These are phyloP conservation scores for Fomitiporia mediterranea DNA, from an alignment of 1,284 basidiomycete genomes.

Conservation along the genomic window DNA sequence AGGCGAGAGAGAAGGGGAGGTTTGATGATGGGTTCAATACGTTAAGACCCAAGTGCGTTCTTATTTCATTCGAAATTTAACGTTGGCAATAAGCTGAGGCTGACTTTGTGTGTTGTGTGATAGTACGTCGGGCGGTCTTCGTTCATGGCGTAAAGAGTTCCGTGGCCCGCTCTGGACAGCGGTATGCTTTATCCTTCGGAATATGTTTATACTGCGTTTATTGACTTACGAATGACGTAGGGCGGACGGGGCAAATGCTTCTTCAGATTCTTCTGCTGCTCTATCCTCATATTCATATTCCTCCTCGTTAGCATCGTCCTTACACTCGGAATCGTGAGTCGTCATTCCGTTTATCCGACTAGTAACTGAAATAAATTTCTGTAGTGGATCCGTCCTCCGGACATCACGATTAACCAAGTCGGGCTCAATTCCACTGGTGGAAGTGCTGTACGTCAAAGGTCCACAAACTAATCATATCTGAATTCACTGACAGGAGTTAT, in stretches of 20 bases:
- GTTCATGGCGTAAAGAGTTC: constrained; percentile 51
- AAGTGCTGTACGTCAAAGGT: constrained; percentile 40
- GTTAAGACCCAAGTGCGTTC: constrained; percentile 30
- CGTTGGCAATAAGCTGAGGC: constrained; percentile 10
- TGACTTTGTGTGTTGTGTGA: constrained; percentile 7
- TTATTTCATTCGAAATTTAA: background rate
- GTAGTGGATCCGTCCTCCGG: constrained; percentile 79
- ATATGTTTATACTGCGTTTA: background rate
- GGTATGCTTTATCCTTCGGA: constrained; percentile 32
- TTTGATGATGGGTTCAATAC: constrained; percentile 24
- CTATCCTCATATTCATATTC: constrained; percentile 58
- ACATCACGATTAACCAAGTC: constrained; percentile 59
- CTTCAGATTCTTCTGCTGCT: constrained; percentile 68
- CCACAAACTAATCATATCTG: too few relatives aligned
- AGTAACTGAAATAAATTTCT: background rate
- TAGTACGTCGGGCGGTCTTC: constrained; percentile 22
- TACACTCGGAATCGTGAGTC: constrained; percentile 66
- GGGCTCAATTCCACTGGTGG: constrained; percentile 34
- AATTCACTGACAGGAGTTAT: background rate
- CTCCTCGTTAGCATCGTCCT: constrained; percentile 67
- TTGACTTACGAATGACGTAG: constrained; percentile 29
- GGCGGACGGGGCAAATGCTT: constrained; percentile 53
- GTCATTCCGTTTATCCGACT: too few relatives aligned
- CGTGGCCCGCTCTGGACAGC: constrained; percentile 62
- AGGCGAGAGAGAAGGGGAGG: constrained; percentile 37